Evolutionary conservation across 1,284 basidiomycete genomes (phyloP).

Genomic region (Fomitopsis schrenkii): DNA sequence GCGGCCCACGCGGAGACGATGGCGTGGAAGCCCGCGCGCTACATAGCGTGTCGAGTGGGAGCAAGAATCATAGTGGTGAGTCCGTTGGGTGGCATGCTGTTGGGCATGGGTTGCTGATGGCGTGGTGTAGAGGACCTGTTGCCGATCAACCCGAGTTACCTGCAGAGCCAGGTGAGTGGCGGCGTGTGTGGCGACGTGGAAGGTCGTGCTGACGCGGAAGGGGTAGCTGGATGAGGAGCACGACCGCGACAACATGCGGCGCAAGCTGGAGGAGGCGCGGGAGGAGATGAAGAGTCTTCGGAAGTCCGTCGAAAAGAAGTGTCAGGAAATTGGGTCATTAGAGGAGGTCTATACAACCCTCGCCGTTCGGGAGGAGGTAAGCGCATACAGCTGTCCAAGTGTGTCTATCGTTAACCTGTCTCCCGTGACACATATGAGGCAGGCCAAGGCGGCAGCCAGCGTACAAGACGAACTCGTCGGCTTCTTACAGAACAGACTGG

Average conservation of each 20-base stretch:
- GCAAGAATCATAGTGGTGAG: background rate
- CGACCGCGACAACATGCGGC: background rate
- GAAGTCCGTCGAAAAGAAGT: background rate
- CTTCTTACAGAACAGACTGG: background rate
- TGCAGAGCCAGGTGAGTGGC: background rate
- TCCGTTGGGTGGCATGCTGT: constrained; percentile 36
- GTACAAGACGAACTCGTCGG: background rate
- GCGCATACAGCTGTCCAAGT: background rate
- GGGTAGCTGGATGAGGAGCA: background rate
- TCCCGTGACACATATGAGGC: background rate
- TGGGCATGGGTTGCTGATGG: background rate
- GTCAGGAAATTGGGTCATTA: background rate
- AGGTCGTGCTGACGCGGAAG: background rate
- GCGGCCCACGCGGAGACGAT: constrained; percentile 34
- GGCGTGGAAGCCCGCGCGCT: background rate
- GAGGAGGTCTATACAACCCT: background rate
- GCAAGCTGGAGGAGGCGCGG: background rate
- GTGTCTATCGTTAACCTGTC: background rate
- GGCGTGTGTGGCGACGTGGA: too few species aligned
- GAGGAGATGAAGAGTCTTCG: background rate
- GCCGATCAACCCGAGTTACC: background rate
- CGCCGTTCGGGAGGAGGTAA: background rate
- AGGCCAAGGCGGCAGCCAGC: background rate
- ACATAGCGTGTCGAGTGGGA: constrained; percentile 28
- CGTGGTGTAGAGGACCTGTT: background rate